phyloP scores from a whole-genome alignment of 129 eudicot species.

The Cynara cardunculus region DNA sequence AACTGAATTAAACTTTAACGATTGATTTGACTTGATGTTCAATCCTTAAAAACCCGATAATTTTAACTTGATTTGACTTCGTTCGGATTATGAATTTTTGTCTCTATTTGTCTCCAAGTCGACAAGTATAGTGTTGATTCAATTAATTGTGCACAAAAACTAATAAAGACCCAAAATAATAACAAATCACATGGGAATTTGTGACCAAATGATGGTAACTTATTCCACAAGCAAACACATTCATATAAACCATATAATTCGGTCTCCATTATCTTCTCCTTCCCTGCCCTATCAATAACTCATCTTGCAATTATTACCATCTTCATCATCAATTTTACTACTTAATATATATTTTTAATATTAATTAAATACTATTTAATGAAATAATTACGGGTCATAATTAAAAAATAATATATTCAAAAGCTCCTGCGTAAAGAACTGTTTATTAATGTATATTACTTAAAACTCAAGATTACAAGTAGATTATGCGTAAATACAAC shows the following conservation, averaged over 20 bases:
- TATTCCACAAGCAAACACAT: conserved; percentile 32
- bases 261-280: conserved; percentile 23
- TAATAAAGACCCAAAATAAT: conserved; percentile 6
- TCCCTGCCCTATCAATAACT: neutral
- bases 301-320: neutral
- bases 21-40: no score
- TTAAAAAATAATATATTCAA: no score
- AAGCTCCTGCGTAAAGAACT: no score
- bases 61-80: no score
- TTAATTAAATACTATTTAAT: neutral
- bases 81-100: neutral
- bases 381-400: neutral
- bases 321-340: neutral
- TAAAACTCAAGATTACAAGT: no score
- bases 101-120: neutral
- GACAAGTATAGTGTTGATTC: no score
- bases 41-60: no score
- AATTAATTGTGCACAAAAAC: neutral
- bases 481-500: no score
- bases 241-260: conserved; percentile 28
- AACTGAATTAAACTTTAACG: no score
- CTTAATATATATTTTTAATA: neutral
- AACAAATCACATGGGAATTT: conserved; percentile 26
- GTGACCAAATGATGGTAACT: conserved; percentile 44
- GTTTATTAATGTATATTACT: no score